A percentile compares a stretch with the other conserved stretches of the same genome.
Evolutionary conservation across 345 rosid genomes (phyloP).

Genomic region (Acer campestre): DNA sequence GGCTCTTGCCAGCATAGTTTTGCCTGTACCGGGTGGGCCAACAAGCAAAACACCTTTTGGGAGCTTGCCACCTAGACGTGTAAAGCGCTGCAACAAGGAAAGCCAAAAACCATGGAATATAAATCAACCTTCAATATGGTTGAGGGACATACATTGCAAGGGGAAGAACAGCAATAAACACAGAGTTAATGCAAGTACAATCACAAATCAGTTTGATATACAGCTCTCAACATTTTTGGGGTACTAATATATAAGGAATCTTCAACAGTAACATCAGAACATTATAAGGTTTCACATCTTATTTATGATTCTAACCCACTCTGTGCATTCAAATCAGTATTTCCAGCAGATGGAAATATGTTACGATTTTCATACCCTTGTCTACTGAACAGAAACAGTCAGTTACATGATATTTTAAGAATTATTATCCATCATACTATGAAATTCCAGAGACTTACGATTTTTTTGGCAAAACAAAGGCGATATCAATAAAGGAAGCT

Average conservation of each 20-base stretch:
- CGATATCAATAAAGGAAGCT: not conserved
- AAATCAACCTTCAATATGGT: conserved; percentile 11
- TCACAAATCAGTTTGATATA: not conserved
- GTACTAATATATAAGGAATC: not conserved
- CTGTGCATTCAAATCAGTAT: not conserved
- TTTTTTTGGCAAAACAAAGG: not conserved
- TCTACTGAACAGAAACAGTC: not conserved
- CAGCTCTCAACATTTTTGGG: not conserved
- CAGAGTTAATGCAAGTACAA: not conserved
- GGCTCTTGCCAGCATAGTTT: conserved; percentile 98
- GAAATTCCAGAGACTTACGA: not conserved
- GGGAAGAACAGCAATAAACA: not conserved
- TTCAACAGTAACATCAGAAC: not conserved
- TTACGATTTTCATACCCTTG: not conserved
- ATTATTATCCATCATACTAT: not conserved
- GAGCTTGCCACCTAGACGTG: conserved; percentile 96
- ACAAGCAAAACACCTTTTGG: conserved; percentile 97
- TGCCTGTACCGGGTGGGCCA: conserved; percentile 99
- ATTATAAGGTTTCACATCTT: not conserved
- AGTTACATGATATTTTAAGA: not conserved
- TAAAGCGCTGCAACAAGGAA: conserved; percentile 73
- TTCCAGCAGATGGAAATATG: not conserved
- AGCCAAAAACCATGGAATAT: conserved; percentile 8
- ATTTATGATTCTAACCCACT: not conserved
- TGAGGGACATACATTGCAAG: not conserved